Evolutionary conservation across 2,329 filamentous ascomycete species (phyloP), one percentile per base, ranked within the genome.

Genomic region (Alternaria viburni): DNA sequence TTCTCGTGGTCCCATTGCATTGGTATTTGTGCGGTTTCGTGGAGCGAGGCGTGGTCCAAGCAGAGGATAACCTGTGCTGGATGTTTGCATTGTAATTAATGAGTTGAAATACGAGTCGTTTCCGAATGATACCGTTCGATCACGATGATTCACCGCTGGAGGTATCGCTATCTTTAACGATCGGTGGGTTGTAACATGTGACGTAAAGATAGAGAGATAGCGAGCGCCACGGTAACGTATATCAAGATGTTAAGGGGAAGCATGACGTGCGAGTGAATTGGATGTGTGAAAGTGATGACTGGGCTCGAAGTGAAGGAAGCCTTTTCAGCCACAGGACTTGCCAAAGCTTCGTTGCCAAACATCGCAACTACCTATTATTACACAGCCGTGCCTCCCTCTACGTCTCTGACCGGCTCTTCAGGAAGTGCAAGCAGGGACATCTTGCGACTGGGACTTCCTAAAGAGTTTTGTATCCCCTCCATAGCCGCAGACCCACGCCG

Each of bases 381-480:
- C 41, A 68, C 64, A n/a, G 60, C 61, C 7, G 66, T 67, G 13
- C 70, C 71, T 56, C 66, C 73, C 36, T 81, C 80, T 5, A 80
- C 69, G 69, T 84, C 82, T 17, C 70, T 69, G 6, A 83, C 70
- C 3, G 82, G 79, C 41, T 82, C 78, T 54, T 77, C 73, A 3
- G 81, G 79, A n/a, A 83, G 54, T 6, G 72, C 60, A 65, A 83
- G 83, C 80, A 84, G 83, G 4, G 80, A 77, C n/a, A 81, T 51
- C 50, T 77, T 81, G 45, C 74, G 77, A 15, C 65, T 66, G 7
- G 78, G 64, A 10, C 67, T 74, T 6, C 66, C 70, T 36, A 76
- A 69, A 3, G 71, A 69, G 43, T 73, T 72, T 19, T 62, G 52
- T 26, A 74, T 63, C 8, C 72, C 73, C 10, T 62, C 59, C 21